Evolutionary conservation across 1,139 yeast genomes (phyloP).

Genomic region (Spathaspora sp.): DNA sequence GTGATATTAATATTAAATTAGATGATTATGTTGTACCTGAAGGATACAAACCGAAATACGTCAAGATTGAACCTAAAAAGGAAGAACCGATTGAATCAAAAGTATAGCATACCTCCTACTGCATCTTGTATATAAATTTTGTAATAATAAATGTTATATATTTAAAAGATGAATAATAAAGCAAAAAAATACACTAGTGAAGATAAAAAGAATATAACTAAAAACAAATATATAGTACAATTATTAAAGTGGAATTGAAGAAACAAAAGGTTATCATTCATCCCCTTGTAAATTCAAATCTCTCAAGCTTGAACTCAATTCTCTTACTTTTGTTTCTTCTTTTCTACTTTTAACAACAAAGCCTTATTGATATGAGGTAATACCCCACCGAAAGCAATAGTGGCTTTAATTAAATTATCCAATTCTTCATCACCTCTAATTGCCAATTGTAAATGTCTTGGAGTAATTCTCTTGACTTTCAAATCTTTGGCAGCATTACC

Average conservation of each 20-base stretch:
- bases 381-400: constrained; percentile 98
- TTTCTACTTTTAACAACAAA: constrained; percentile 86
- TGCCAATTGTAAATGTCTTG: constrained; percentile 97
- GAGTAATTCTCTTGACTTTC: constrained; percentile 97
- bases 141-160: not conserved
- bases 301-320: constrained; percentile 1
- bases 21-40: constrained; percentile 51
- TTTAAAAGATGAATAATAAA: not conserved
- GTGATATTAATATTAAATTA: constrained; percentile 31
- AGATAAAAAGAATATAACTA: constrained; percentile 4
- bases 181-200: constrained; percentile 5
- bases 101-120: not conserved
- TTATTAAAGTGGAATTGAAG: not conserved
- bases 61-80: constrained; percentile 22
- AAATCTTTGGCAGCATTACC: constrained; percentile 99
- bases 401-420: constrained; percentile 93
- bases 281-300: not conserved
- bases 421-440: constrained; percentile 99
- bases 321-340: constrained; percentile 61
- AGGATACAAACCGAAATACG: constrained; percentile 44
- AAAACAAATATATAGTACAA: constrained; percentile 17
- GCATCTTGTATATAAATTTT: constrained; percentile 2
- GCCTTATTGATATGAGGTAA: constrained; percentile 97
- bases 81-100: not conserved
- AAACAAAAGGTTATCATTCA: not conserved